Evolutionary conservation across 371 early-diverging fungal genomes (phyloP), one percentile per base, ranked within the genome.

Genomic region (Sporodiniella umbellata): DNA sequence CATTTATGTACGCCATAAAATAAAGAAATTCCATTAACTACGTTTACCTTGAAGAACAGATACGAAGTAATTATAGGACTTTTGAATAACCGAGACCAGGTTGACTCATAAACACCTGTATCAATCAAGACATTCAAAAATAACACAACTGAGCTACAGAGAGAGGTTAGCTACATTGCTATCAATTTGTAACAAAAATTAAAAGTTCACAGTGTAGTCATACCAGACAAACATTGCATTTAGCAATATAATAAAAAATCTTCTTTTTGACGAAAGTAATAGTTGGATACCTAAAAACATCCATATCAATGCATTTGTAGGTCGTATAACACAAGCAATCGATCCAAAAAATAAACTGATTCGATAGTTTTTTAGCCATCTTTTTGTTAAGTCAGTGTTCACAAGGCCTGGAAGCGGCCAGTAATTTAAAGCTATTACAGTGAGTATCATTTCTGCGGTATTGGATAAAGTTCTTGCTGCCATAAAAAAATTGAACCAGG

Each of bases 1-100:
- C 88, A 89, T 4, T 92, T 85, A 28, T 92, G 87, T 10, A 80
- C 75, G 42, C 98, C 98, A 57, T 96, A 97, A 71, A 94, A 94
- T 0, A 83, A 47, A 0, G 92, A 84, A 33, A 96, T 77, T 10
- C 78, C 83, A 8, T 85, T 73, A 1, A 85, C 48, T 8, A 97
- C 81, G 61, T 96, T 97, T 60, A 90, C 71, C 24, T 78, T 64
- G 40, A 91, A 66, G 60, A 97, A 96, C 23, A 85, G 80, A 45
- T 72, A 69, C 0, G 90, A 88, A 4, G 87, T 81, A 42, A 91
- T 77, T 11, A 87, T 79, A 62, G 58, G 46, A 2, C 46, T 30
- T 4, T 19, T 5, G 18, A 40, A 40, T 10, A 40, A 8, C 12
- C 28, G 47, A 15, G 22, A n/a, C 58, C 54, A 57, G 12, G 14